These are phyloP conservation scores for Tricholoma flavovirens DNA, from an alignment of 768 basidiomycete species.

Conservation along the genomic window DNA sequence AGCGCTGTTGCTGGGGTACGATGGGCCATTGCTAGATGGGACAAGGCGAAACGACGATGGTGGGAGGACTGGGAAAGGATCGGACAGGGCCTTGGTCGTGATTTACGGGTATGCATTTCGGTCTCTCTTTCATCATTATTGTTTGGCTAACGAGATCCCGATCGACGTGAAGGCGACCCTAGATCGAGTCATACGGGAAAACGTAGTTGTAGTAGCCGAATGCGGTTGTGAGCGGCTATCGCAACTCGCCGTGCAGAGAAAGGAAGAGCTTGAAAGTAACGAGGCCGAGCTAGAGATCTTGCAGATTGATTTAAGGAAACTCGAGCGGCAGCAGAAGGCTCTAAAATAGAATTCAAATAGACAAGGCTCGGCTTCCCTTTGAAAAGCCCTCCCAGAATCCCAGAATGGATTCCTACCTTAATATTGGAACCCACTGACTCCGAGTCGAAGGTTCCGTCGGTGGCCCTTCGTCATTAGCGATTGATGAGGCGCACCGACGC, in stretches of 20 bases:
- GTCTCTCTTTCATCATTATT: background rate
- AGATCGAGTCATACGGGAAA: conserved; percentile 41
- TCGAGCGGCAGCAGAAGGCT: conserved; percentile 7
- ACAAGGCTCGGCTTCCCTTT: background rate
- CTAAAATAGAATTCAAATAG: conserved; percentile 6
- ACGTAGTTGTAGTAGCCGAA: conserved; percentile 47
- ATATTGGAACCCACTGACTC: too few relatives aligned
- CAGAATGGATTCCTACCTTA: too few relatives aligned
- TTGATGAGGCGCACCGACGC: too few relatives aligned
- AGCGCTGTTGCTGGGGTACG: conserved; percentile 43
- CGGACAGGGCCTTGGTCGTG: conserved; percentile 56
- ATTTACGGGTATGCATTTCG: conserved; percentile 47
- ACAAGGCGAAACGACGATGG: conserved; percentile 61
- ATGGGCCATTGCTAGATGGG: conserved; percentile 65
- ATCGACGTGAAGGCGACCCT: conserved; percentile 35
- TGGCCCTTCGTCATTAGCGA: too few relatives aligned
- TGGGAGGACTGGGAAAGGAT: conserved; percentile 62
- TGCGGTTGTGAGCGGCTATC: conserved; percentile 43
- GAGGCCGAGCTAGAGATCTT: conserved; percentile 38
- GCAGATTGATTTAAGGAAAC: conserved; percentile 27
- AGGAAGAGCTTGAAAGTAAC: conserved; percentile 39
- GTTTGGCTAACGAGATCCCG: conserved; percentile 1
- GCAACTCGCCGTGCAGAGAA: conserved; percentile 33
- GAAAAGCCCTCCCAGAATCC: too few relatives aligned
- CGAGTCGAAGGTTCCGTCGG: too few relatives aligned